A percentile compares a stretch with the other conserved stretches of the same genome.
phyloP scores from a whole-genome alignment of 2,329 filamentous ascomycete species.

The Colletotrichum lupini region DNA sequence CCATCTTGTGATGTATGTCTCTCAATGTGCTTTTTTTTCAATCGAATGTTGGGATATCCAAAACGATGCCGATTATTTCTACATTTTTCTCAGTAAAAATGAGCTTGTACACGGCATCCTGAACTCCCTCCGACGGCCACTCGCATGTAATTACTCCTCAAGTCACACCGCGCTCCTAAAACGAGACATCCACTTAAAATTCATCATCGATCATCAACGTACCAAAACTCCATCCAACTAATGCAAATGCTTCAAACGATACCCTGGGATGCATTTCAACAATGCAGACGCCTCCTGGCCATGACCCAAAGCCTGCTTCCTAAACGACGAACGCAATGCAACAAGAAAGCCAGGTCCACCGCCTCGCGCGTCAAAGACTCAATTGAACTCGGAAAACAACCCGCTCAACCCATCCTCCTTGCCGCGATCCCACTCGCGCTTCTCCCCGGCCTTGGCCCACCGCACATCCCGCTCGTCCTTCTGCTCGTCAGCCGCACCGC shows the following conservation, averaged over 20 bases:
- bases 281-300: background rate
- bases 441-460: constrained; percentile 78
- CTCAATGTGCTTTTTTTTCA: background rate
- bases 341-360: too few species aligned
- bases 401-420: constrained; percentile 49
- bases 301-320: background rate
- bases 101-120: background rate
- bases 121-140: background rate
- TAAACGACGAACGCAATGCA: background rate
- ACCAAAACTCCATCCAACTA: background rate
- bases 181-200: background rate
- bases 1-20: background rate
- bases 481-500: constrained; percentile 53
- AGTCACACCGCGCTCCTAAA: background rate
- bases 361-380: background rate
- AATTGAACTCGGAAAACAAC: constrained; percentile 35
- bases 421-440: constrained; percentile 69
- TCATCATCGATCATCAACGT: background rate
- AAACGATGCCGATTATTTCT: background rate
- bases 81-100: background rate
- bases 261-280: background rate
- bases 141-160: background rate
- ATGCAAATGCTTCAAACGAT: background rate
- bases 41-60: background rate
- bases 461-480: constrained; percentile 72